A percentile compares a stretch with the other conserved stretches of the same genome.
phyloP scores from a whole-genome alignment of 75 land plant species.

The Cunninghamia lanceolata region DNA sequence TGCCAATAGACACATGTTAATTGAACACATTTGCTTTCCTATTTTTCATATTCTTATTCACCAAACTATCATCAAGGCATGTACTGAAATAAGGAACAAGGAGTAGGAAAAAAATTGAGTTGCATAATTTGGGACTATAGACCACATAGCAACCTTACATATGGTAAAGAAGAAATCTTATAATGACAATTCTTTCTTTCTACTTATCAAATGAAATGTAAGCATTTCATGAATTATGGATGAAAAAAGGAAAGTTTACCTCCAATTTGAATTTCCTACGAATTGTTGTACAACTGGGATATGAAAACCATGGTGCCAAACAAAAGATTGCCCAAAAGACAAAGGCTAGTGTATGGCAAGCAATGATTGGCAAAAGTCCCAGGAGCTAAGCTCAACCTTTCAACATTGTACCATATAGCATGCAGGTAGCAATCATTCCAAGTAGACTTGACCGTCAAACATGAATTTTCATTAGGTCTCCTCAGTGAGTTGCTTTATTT shows the following conservation, averaged over 20 bases:
- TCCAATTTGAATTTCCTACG: constrained; percentile 79
- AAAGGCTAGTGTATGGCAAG: constrained; percentile 65
- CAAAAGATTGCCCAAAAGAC: constrained; percentile 56
- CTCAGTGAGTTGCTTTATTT: not conserved
- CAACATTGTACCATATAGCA: constrained; percentile 81
- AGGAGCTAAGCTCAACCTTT: constrained; percentile 60
- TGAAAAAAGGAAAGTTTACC: constrained; percentile 36
- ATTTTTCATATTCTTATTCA: not conserved
- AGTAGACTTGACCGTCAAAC: constrained; percentile 56
- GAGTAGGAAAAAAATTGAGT: not conserved
- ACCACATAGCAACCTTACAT: not conserved
- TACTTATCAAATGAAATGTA: not conserved
- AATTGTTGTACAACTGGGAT: constrained; percentile 59
- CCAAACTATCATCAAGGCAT: not conserved
- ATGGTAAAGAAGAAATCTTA: not conserved
- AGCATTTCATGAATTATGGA: not conserved
- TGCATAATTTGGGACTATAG: not conserved
- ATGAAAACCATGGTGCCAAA: constrained; percentile 85
- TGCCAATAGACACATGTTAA: not conserved
- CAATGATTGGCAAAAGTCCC: constrained; percentile 68
- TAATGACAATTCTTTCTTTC: not conserved
- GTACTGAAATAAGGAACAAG: not conserved
- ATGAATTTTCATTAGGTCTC: constrained; percentile 1
- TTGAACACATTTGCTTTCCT: not conserved
- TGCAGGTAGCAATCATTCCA: constrained; percentile 72